Percentiles rank a stretch among this genome's conserved stretches.
phyloP scores from a whole-genome alignment of 2,329 filamentous ascomycete genomes.

The Sporothrix mexicana region DNA sequence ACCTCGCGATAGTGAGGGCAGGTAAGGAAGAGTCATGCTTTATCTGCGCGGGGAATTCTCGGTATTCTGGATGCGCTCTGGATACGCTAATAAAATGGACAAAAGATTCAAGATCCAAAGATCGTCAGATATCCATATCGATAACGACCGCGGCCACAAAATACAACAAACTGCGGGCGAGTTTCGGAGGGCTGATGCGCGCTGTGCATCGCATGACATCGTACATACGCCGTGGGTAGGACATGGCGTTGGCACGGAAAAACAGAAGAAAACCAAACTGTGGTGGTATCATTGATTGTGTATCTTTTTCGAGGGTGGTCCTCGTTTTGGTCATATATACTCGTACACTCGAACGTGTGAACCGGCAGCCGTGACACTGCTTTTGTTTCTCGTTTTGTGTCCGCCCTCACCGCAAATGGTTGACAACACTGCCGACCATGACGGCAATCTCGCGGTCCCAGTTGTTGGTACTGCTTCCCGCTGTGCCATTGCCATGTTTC shows the following conservation, averaged over 20 bases:
- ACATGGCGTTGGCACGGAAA: background rate
- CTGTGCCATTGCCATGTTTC: constrained; percentile 2
- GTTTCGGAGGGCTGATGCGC: too few species aligned
- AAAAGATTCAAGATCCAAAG: too few species aligned
- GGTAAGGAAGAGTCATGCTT: too few species aligned
- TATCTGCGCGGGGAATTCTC: constrained; percentile 22
- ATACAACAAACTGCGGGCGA: background rate
- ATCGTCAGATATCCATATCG: background rate
- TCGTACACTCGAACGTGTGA: background rate
- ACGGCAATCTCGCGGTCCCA: constrained; percentile 95
- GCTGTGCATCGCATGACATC: too few species aligned
- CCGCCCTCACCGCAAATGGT: constrained; percentile 54
- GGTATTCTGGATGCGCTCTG: constrained; percentile 5
- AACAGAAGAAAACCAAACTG: background rate
- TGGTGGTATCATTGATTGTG: constrained; percentile 24
- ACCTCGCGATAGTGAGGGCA: too few species aligned
- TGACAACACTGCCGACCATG: constrained; percentile 85
- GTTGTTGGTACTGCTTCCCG: constrained; percentile 45
- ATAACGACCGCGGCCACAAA: background rate
- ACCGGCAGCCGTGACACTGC: too few species aligned
- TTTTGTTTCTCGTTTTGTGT: too few species aligned
- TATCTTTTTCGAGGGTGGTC: background rate
- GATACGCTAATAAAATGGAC: too few species aligned
- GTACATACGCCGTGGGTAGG: too few species aligned
- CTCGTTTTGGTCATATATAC: background rate